These are phyloP conservation scores for Epichloe elymi DNA, from an alignment of 2,329 filamentous ascomycete genomes.

Conservation along the genomic window DNA sequence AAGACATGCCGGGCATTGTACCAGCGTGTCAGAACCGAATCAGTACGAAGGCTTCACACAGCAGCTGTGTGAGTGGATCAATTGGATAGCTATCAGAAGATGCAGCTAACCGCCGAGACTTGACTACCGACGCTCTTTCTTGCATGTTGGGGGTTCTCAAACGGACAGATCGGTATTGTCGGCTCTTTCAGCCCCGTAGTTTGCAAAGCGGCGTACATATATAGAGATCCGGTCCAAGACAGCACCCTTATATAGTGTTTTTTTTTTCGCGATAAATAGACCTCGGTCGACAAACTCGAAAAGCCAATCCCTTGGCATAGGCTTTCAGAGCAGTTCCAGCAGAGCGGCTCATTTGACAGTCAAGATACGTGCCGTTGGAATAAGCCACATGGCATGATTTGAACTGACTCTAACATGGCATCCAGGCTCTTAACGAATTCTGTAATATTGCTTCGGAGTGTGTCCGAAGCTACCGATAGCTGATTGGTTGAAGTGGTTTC, in stretches of 20 bases:
- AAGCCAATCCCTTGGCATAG: no score
- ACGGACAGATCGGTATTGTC: background rate
- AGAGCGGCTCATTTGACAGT: background rate
- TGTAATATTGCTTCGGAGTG: background rate
- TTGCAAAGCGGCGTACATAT: background rate
- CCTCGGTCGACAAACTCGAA: background rate
- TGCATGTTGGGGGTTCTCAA: no score
- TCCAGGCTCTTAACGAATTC: background rate
- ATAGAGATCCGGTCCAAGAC: background rate
- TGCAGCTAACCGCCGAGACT: no score
- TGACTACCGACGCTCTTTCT: no score
- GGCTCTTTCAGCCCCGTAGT: conserved; percentile 1
- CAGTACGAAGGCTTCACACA: background rate
- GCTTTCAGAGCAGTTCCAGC: background rate
- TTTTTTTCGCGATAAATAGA: background rate
- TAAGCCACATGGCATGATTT: background rate
- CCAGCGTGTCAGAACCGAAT: background rate
- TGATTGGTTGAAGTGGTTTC: background rate
- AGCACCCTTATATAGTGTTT: background rate
- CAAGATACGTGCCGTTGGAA: background rate
- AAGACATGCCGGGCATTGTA: background rate
- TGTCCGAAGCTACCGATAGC: background rate
- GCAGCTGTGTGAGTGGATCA: background rate
- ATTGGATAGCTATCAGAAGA: background rate
- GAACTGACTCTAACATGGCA: background rate